Percentiles rank a stretch among this genome's conserved stretches.
Conservation (phyloP, 345 rosid species). For the Dovyalis caffra region DNA sequence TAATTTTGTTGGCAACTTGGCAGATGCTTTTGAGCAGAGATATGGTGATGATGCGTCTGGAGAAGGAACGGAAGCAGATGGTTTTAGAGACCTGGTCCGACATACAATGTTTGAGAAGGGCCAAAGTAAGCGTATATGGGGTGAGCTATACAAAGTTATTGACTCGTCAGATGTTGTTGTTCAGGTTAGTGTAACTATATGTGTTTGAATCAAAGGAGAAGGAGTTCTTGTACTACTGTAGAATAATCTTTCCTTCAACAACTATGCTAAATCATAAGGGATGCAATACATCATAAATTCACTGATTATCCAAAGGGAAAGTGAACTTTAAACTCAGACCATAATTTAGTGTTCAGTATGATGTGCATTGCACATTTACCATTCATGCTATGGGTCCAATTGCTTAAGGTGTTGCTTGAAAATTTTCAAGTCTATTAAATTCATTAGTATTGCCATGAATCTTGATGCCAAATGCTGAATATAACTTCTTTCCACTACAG, state of each 20-base stretch:
- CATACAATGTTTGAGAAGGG: constrained; percentile 98
- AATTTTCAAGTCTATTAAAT: too few relatives aligned
- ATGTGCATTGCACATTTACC: too few relatives aligned
- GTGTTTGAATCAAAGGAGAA: background rate
- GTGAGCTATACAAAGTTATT: constrained; percentile 95
- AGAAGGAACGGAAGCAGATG: constrained; percentile 66
- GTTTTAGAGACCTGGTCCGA: constrained; percentile 85
- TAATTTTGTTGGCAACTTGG: constrained; percentile 5
- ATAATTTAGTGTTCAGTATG: too few relatives aligned
- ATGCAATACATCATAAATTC: too few relatives aligned
- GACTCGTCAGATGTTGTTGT: constrained; percentile 96
- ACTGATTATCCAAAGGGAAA: too few relatives aligned
- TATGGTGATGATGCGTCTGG: constrained; percentile 37
- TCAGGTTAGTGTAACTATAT: constrained; percentile 48
- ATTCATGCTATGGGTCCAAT: too few relatives aligned
- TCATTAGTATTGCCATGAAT: too few relatives aligned
- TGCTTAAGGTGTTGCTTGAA: too few relatives aligned
- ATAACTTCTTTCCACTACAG: constrained; percentile 31
- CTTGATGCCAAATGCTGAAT: too few relatives aligned
- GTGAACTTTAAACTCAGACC: too few relatives aligned
- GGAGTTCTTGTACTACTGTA: background rate
- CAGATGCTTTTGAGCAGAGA: constrained; percentile 71
- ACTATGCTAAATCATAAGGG: too few relatives aligned
- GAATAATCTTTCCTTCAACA: too few relatives aligned
- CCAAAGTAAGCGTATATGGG: constrained; percentile 98